A percentile compares a stretch with the other conserved stretches of the same genome.
Conservation (phyloP, 2,329 filamentous ascomycete species). For the Immersiporthe knoxdaviesiana region DNA sequence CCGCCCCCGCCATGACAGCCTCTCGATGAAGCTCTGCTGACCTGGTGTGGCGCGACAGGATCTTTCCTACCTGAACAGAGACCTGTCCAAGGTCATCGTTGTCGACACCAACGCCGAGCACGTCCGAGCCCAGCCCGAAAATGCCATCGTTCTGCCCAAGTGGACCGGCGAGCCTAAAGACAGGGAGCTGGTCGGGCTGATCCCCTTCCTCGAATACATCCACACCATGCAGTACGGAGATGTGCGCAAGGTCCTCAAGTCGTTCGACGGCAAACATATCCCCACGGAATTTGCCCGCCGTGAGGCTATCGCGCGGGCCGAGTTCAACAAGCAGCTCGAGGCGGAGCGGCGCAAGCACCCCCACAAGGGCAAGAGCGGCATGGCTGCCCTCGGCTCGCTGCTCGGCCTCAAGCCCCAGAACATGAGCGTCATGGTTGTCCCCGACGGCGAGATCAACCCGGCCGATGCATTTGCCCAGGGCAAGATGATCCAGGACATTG, state of each 20-base stretch:
- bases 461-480: slow-evolving; percentile 83
- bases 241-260: slow-evolving; percentile 82
- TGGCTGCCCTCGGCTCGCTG: slow-evolving; percentile 70
- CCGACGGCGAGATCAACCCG: slow-evolving; percentile 70
- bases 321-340: slow-evolving; percentile 79
- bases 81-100: slow-evolving; percentile 92
- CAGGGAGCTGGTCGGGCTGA: slow-evolving; percentile 82
- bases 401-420: slow-evolving; percentile 77
- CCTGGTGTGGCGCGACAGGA: slow-evolving; percentile 59
- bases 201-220: slow-evolving; percentile 97
- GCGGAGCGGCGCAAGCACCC: slow-evolving; percentile 67
- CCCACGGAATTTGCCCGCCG: slow-evolving; percentile 87
- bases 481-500: slow-evolving; percentile 96
- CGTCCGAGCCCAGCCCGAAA: slow-evolving; percentile 90
- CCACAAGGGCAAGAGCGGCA: slow-evolving; percentile 54
- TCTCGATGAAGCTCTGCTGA: slow-evolving; percentile 29
- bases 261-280: slow-evolving; percentile 87
- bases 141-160: slow-evolving; percentile 87
- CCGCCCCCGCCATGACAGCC: background rate
- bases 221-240: slow-evolving; percentile 91
- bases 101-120: slow-evolving; percentile 85
- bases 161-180: slow-evolving; percentile 87
- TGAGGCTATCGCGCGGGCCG: slow-evolving; percentile 81
- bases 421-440: slow-evolving; percentile 62
- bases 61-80: slow-evolving; percentile 95